Percentiles rank a stretch among this genome's conserved stretches.
Conservation (phyloP, 2,329 filamentous ascomycete species). For the Beauveria asiatica region DNA sequence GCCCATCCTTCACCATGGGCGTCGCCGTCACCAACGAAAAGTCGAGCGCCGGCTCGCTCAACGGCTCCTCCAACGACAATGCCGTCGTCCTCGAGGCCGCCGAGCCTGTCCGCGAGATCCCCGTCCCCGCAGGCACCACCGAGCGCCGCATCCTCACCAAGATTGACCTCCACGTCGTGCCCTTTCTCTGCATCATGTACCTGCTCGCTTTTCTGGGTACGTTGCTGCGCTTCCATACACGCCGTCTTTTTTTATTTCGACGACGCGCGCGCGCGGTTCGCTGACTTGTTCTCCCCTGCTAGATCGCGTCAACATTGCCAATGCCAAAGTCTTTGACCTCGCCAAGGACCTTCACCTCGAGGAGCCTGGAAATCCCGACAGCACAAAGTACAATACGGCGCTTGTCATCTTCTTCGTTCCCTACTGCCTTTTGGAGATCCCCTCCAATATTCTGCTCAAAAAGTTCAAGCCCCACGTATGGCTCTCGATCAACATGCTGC, state of each 20-base stretch:
- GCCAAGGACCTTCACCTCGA: constrained; percentile 53
- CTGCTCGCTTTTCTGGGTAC: constrained; percentile 56
- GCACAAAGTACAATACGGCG: constrained; percentile 61
- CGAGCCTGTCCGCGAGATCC: background rate
- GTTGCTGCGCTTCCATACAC: constrained; percentile 5
- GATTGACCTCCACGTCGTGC: constrained; percentile 64
- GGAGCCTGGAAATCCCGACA: constrained; percentile 38
- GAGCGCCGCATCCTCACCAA: constrained; percentile 59
- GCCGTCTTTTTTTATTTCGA: background rate
- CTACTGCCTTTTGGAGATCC: constrained; percentile 65
- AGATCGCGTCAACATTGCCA: constrained; percentile 70
- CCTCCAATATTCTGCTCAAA: constrained; percentile 34
- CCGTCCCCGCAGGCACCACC: constrained; percentile 43
- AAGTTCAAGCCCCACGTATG: constrained; percentile 52
- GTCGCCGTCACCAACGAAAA: constrained; percentile 13
- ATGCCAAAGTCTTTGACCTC: constrained; percentile 62
- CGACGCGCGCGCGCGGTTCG: background rate
- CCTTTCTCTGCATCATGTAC: constrained; percentile 65
- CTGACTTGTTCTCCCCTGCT: background rate
- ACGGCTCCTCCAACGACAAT: constrained; percentile 11
- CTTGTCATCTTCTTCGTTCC: constrained; percentile 77
- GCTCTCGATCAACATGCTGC: constrained; percentile 76
- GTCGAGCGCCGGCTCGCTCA: constrained; percentile 12
- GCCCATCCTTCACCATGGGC: constrained; percentile 12
- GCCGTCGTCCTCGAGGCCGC: constrained; percentile 3